Percentiles rank a stretch among this genome's conserved stretches.
phyloP scores from a whole-genome alignment of 1,284 basidiomycete species.

The Psilocybe mexicana region DNA sequence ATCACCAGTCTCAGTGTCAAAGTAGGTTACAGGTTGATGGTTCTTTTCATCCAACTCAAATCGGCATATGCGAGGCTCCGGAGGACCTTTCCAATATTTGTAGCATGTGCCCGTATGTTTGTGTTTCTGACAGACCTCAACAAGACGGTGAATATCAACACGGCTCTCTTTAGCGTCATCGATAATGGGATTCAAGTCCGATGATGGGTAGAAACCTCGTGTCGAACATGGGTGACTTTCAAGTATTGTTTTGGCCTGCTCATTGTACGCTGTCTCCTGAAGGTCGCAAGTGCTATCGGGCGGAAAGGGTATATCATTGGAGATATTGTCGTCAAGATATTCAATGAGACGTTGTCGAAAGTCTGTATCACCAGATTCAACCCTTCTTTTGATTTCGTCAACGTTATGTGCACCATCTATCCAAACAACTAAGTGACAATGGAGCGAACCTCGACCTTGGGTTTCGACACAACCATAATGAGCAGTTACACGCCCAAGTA shows the following conservation, averaged over 20 bases:
- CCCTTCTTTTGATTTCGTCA: slow-evolving; percentile 30
- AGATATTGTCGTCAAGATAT: slow-evolving; percentile 34
- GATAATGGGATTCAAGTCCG: too few species aligned
- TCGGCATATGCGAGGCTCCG: slow-evolving; percentile 27
- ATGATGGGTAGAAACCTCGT: too few species aligned
- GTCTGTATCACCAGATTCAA: slow-evolving; percentile 18
- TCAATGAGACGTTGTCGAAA: slow-evolving; percentile 25
- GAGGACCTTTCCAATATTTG: slow-evolving; percentile 35
- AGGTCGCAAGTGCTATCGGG: too few species aligned
- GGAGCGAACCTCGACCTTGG: background rate
- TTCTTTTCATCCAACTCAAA: slow-evolving; percentile 29
- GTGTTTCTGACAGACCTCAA: slow-evolving; percentile 30
- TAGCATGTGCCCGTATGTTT: slow-evolving; percentile 35
- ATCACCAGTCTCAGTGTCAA: slow-evolving; percentile 34
- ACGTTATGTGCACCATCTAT: slow-evolving; percentile 38
- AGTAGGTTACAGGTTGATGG: slow-evolving; percentile 8
- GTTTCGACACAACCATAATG: slow-evolving; percentile 4
- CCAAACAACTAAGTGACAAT: slow-evolving; percentile 39
- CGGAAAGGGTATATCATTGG: slow-evolving; percentile 18
- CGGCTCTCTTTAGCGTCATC: too few species aligned
- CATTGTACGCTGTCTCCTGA: too few species aligned
- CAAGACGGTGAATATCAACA: background rate
- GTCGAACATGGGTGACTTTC: too few species aligned
- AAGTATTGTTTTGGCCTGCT: too few species aligned
- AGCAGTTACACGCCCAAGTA: background rate